Conservation (phyloP, 768 basidiomycete species). For the Daedalea quercina region DNA sequence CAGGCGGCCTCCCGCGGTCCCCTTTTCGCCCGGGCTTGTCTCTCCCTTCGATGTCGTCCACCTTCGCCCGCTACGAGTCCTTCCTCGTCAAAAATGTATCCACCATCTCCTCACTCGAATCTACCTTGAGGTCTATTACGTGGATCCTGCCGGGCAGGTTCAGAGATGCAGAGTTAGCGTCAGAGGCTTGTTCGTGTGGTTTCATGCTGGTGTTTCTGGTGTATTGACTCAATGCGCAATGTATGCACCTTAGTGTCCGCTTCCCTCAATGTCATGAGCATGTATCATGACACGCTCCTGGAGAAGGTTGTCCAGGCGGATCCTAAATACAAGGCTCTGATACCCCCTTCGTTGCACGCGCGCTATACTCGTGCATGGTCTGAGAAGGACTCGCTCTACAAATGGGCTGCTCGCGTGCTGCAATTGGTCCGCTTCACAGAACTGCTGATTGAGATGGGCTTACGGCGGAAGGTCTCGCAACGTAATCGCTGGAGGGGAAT, state of each 20-base stretch:
- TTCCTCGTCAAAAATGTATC: constrained; percentile 83
- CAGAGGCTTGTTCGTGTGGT: constrained; percentile 77
- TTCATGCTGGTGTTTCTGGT: constrained; percentile 9
- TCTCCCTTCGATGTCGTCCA: constrained; percentile 46
- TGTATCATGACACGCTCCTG: constrained; percentile 95
- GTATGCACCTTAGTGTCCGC: constrained; percentile 60
- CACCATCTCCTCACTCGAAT: constrained; percentile 84
- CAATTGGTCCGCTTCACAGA: constrained; percentile 77
- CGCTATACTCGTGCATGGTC: constrained; percentile 90
- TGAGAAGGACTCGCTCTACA: constrained; percentile 62
- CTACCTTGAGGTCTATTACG: constrained; percentile 79
- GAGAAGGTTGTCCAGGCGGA: constrained; percentile 54
- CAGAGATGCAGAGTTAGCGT: constrained; percentile 94
- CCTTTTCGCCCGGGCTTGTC: background rate
- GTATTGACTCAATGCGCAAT: constrained; percentile 3
- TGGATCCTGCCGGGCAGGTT: constrained; percentile 97
- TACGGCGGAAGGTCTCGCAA: constrained; percentile 62
- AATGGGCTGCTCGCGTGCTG: constrained; percentile 69
- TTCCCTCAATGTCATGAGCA: constrained; percentile 77
- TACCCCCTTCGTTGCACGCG: constrained; percentile 72
- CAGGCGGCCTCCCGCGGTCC: constrained; percentile 6
- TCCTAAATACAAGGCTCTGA: constrained; percentile 66
- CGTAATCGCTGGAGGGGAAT: constrained; percentile 71
- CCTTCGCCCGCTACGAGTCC: constrained; percentile 68
- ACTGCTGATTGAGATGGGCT: constrained; percentile 84